Conservation (phyloP, 306 rosid genomes). For the Inga oerstediana region DNA sequence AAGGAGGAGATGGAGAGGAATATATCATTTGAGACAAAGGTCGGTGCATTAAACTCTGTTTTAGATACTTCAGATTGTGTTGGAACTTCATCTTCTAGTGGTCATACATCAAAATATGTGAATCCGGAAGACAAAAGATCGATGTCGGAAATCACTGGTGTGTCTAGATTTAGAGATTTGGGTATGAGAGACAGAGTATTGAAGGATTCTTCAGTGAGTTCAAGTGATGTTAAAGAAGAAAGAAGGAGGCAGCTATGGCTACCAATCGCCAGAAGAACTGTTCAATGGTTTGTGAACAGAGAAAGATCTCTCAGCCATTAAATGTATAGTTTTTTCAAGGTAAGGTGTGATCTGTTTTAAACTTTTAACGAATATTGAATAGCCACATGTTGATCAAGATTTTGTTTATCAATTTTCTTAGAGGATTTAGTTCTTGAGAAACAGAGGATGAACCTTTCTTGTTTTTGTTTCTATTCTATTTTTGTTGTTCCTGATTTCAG, state of each 20-base stretch:
- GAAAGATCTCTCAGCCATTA: conserved; percentile 60
- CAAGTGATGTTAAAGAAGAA: conserved; percentile 58
- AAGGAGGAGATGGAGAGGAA: conserved; percentile 74
- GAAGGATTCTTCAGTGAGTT: conserved; percentile 46
- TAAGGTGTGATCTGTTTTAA: background rate
- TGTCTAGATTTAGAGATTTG: conserved; percentile 64
- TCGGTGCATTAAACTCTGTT: conserved; percentile 41
- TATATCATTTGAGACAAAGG: conserved; percentile 62
- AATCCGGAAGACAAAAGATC: conserved; percentile 64
- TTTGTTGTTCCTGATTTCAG: background rate
- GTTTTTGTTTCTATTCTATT: background rate
- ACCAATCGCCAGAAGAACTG: conserved; percentile 90
- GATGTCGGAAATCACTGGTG: conserved; percentile 73
- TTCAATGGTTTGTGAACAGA: conserved; percentile 93
- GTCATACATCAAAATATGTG: conserved; percentile 44
- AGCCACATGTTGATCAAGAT: background rate
- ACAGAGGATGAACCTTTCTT: background rate
- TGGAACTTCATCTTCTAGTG: conserved; percentile 3
- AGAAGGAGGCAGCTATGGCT: conserved; percentile 75
- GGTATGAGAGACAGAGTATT: conserved; percentile 41
- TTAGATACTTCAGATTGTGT: conserved; percentile 23
- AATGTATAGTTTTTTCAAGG: conserved; percentile 50
- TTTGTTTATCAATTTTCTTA: conserved; percentile 24
- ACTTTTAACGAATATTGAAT: background rate
- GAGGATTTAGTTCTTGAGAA: conserved; percentile 30